Percentiles rank a stretch among this genome's conserved stretches.
phyloP scores from a whole-genome alignment of 2,329 filamentous ascomycete species.

The Orbilia blumenaviensis region DNA sequence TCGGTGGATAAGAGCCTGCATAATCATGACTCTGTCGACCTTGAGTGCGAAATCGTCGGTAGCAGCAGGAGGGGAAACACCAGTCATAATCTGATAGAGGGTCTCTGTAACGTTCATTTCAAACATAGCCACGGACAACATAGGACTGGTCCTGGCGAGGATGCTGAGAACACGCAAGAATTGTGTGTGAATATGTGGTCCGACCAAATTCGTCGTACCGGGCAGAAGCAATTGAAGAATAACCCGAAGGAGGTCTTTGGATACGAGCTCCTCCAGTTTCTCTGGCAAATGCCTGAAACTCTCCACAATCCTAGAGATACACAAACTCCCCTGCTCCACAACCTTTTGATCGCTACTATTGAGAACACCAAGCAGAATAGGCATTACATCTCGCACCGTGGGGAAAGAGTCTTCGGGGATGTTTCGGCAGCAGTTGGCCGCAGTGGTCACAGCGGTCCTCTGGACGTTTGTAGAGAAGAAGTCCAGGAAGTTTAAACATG shows the following conservation, averaged over 20 bases:
- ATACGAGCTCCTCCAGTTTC: conserved; percentile 92
- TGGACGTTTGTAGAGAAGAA: conserved; percentile 98
- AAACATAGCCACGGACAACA: conserved; percentile 85
- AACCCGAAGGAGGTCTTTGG: conserved; percentile 82
- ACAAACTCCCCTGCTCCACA: conserved; percentile 94
- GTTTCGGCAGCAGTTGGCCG: conserved; percentile 97
- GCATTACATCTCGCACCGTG: conserved; percentile 95
- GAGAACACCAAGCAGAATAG: conserved; percentile 87
- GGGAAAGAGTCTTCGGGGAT: conserved; percentile 92
- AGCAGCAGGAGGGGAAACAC: conserved; percentile 86
- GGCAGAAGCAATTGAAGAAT: conserved; percentile 88
- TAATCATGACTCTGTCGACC: conserved; percentile 95
- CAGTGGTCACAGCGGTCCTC: conserved; percentile 93
- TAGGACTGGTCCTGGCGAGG: conserved; percentile 86
- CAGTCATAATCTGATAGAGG: conserved; percentile 94
- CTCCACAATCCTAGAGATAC: conserved; percentile 93
- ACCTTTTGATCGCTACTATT: conserved; percentile 94
- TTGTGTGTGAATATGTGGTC: conserved; percentile 92
- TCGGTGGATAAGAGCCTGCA: conserved; percentile 96
- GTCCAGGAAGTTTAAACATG: conserved; percentile 94
- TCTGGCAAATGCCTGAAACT: conserved; percentile 90
- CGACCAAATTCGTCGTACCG: conserved; percentile 93
- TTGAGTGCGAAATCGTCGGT: conserved; percentile 81
- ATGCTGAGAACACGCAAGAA: conserved; percentile 92
- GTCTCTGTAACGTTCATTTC: conserved; percentile 98